Percentiles rank a stretch among this genome's conserved stretches.
These are phyloP conservation scores for Vanderwaltozyma tropicalis DNA, from an alignment of 805 yeast species.

Conservation along the genomic window DNA sequence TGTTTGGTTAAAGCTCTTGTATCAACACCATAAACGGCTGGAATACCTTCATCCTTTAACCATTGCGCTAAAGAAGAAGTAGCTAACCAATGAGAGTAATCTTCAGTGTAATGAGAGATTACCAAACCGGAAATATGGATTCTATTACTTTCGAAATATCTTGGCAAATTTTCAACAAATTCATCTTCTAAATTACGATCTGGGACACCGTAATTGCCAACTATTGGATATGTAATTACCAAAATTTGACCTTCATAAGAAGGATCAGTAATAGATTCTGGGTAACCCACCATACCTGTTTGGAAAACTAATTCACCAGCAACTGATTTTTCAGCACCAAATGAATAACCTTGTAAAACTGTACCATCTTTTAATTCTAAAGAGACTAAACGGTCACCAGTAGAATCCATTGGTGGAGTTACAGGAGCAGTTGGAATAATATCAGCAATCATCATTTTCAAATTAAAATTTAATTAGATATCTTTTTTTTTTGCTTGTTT, in stretches of 20 bases:
- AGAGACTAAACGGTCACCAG: conserved; percentile 74
- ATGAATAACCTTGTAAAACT: conserved; percentile 87
- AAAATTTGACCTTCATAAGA: conserved; percentile 96
- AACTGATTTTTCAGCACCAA: conserved; percentile 80
- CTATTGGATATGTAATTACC: conserved; percentile 92
- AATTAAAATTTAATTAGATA: too few relatives aligned
- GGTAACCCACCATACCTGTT: conserved; percentile 99
- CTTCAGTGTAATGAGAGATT: conserved; percentile 93
- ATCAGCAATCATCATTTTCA: conserved; percentile 26
- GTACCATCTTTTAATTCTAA: conserved; percentile 83
- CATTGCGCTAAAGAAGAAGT: conserved; percentile 84
- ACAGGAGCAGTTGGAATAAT: conserved; percentile 64
- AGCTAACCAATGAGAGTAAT: conserved; percentile 90
- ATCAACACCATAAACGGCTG: conserved; percentile 96
- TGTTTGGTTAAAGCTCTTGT: conserved; percentile 90
- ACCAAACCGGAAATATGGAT: conserved; percentile 96
- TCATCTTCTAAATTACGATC: conserved; percentile 72
- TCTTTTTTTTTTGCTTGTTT: too few relatives aligned
- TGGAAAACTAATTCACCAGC: conserved; percentile 99
- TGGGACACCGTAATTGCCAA: conserved; percentile 99
- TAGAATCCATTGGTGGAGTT: conserved; percentile 79
- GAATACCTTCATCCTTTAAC: conserved; percentile 85
- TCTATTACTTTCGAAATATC: conserved; percentile 82
- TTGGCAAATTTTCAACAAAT: conserved; percentile 64
- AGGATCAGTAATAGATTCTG: conserved; percentile 96